Percentiles rank a stretch among this genome's conserved stretches.
phyloP scores from a whole-genome alignment of 2,329 filamentous ascomycete species.

The Colletotrichum camelliae region DNA sequence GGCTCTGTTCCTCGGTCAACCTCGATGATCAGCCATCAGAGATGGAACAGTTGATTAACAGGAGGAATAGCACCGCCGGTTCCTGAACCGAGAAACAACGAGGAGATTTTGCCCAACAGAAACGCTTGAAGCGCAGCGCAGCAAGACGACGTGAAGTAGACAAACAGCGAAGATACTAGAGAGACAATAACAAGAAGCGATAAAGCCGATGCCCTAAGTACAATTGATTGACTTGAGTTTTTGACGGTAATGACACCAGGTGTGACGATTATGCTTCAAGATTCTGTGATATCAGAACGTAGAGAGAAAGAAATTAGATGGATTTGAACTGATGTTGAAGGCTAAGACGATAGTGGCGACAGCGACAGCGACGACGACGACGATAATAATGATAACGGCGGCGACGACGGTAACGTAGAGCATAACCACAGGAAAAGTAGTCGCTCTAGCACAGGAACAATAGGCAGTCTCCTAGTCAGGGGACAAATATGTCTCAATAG shows the following conservation, averaged over 20 bases:
- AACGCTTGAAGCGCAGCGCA: not conserved
- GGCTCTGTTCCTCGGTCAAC: not conserved
- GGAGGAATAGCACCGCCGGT: not conserved
- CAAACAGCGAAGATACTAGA: not conserved
- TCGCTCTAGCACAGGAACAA: no score
- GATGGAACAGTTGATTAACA: not conserved
- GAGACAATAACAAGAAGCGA: not conserved
- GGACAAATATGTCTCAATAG: not conserved
- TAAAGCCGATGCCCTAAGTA: not conserved
- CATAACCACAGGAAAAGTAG: no score
- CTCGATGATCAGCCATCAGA: not conserved
- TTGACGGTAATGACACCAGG: not conserved
- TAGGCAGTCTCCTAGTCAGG: no score
- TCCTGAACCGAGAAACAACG: not conserved
- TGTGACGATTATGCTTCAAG: no score
- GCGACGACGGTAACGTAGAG: no score
- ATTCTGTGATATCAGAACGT: no score
- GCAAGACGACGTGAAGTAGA: not conserved
- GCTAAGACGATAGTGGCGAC: no score
- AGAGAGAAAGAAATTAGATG: not conserved
- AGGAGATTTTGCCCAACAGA: not conserved
- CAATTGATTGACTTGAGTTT: not conserved
- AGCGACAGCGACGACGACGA: no score
- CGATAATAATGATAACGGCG: no score
- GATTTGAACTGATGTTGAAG: not conserved